A percentile compares a stretch with the other conserved stretches of the same genome.
Evolutionary conservation across 1,284 basidiomycete genomes (phyloP).

Genomic region (Pisolithus thermaeus): DNA sequence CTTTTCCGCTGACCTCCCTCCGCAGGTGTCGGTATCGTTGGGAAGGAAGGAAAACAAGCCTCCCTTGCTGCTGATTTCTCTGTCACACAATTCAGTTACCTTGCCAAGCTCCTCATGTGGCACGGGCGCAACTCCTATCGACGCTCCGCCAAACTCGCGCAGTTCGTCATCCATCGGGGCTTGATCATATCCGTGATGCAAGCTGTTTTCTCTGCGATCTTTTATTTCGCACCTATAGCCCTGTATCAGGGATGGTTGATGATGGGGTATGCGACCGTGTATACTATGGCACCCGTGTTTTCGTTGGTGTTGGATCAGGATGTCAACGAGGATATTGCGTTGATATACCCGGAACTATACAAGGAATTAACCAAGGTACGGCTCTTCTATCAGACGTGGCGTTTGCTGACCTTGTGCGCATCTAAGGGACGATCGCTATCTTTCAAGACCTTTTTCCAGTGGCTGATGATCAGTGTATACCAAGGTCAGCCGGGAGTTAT

Average conservation of each 20-base stretch:
- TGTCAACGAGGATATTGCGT: slow-evolving; percentile 91
- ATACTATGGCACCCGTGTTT: slow-evolving; percentile 99
- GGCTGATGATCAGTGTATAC: slow-evolving; percentile 97
- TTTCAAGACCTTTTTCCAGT: slow-evolving; percentile 97
- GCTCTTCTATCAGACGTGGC: background rate
- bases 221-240: slow-evolving; percentile 98
- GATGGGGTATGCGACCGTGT: slow-evolving; percentile 96
- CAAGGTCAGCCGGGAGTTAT: slow-evolving; percentile 59
- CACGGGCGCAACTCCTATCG: slow-evolving; percentile 98
- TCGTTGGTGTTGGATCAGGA: slow-evolving; percentile 95
- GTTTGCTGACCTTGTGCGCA: slow-evolving; percentile 6
- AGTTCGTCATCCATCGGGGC: slow-evolving; percentile 98
- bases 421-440: slow-evolving; percentile 82
- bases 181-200: slow-evolving; percentile 98
- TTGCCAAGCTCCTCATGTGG: slow-evolving; percentile 95
- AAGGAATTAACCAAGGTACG: slow-evolving; percentile 93
- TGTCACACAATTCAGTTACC: slow-evolving; percentile 90
- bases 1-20: background rate
- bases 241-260: slow-evolving; percentile 98
- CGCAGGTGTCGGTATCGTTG: slow-evolving; percentile 92
- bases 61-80: slow-evolving; percentile 98
- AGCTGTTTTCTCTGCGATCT: slow-evolving; percentile 95
- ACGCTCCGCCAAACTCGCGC: slow-evolving; percentile 93
- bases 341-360: slow-evolving; percentile 97
- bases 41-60: slow-evolving; percentile 98